phyloP scores from a whole-genome alignment of 1,139 yeast genomes.

The Meyerozyma guilliermondii region DNA sequence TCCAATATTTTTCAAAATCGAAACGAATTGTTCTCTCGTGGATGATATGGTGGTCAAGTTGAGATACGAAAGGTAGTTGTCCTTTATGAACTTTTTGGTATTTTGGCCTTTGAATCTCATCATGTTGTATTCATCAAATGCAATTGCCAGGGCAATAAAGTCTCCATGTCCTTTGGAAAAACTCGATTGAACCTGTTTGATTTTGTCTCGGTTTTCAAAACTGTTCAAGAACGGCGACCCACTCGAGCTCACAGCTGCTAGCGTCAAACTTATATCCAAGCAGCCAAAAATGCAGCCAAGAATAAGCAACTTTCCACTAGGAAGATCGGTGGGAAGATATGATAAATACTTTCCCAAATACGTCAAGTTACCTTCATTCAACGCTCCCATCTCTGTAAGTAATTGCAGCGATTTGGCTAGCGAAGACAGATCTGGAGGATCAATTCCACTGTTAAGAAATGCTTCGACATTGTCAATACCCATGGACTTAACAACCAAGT shows the following conservation, averaged over 20 bases:
- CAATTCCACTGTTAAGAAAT: constrained; percentile 73
- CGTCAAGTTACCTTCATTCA: constrained; percentile 55
- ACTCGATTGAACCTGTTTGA: constrained; percentile 45
- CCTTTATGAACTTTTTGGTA: constrained; percentile 50
- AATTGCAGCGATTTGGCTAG: constrained; percentile 58
- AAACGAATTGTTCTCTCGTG: constrained; percentile 61
- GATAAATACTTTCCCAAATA: constrained; percentile 80
- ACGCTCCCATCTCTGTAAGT: constrained; percentile 69
- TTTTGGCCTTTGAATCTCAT: constrained; percentile 16
- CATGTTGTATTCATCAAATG: constrained; percentile 49
- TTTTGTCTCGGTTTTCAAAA: constrained; percentile 58
- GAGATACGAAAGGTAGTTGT: constrained; percentile 57
- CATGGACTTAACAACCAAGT: constrained; percentile 82
- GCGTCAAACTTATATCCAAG: constrained; percentile 65
- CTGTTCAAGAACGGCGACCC: constrained; percentile 69
- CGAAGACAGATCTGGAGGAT: constrained; percentile 65
- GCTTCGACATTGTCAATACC: constrained; percentile 67
- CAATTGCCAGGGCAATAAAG: constrained; percentile 57
- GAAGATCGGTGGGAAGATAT: constrained; percentile 78
- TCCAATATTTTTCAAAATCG: constrained; percentile 70
- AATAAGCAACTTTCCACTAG: constrained; percentile 76
- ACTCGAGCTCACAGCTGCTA: constrained; percentile 70
- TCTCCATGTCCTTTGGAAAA: constrained; percentile 57
- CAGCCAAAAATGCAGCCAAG: constrained; percentile 82
- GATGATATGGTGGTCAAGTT: constrained; percentile 70